Conservation (phyloP, 2,329 filamentous ascomycete species). For the Penicillium decumbens region DNA sequence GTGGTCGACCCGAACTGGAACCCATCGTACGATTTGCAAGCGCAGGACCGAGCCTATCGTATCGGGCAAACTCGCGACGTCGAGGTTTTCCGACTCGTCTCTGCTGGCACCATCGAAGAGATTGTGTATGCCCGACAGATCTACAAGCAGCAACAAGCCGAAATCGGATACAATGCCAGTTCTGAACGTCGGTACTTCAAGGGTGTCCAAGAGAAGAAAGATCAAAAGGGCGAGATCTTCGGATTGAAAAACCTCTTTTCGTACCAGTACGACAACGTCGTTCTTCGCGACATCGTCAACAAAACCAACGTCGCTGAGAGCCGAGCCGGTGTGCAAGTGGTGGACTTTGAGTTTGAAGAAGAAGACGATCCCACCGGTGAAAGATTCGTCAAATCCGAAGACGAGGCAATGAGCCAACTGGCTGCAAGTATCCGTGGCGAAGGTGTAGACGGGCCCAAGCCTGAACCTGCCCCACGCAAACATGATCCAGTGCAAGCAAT, state of each 20-base stretch:
- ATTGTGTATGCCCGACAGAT: slow-evolving; percentile 96
- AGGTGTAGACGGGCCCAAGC: slow-evolving; percentile 11
- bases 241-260: slow-evolving; percentile 81
- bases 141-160: slow-evolving; percentile 98
- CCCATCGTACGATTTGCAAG: slow-evolving; percentile 87
- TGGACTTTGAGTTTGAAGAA: slow-evolving; percentile 68
- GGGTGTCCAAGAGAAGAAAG: slow-evolving; percentile 78
- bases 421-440: slow-evolving; percentile 57
- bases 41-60: slow-evolving; percentile 91
- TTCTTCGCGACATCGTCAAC: slow-evolving; percentile 93
- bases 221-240: slow-evolving; percentile 89
- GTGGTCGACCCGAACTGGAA: slow-evolving; percentile 99
- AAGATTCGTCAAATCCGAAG: slow-evolving; percentile 49
- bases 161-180: slow-evolving; percentile 92
- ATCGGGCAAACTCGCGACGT: slow-evolving; percentile 92
- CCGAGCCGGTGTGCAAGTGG: slow-evolving; percentile 73
- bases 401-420: slow-evolving; percentile 68
- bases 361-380: slow-evolving; percentile 49
- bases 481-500: slow-evolving; percentile 83
- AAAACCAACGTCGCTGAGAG: slow-evolving; percentile 97
- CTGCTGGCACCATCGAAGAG: slow-evolving; percentile 89
- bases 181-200: slow-evolving; percentile 92
- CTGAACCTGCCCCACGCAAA: slow-evolving; percentile 40
- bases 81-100: slow-evolving; percentile 89
- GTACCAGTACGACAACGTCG: slow-evolving; percentile 71